phyloP scores from a whole-genome alignment of 345 rosid species.

The Barbarea vulgaris region DNA sequence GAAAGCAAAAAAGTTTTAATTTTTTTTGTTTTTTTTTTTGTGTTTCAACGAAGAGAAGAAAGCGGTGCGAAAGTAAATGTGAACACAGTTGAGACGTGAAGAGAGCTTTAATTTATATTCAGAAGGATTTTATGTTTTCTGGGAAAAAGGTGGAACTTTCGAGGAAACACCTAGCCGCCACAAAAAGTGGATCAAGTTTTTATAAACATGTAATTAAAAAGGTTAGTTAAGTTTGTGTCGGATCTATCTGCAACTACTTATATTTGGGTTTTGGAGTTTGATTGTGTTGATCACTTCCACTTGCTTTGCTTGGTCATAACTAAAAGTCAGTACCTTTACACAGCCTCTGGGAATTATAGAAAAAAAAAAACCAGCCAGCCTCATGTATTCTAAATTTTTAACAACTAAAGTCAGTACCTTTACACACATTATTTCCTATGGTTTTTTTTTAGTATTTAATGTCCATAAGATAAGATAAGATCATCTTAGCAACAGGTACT shows the following conservation, averaged over 20 bases:
- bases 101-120: conserved; percentile 9
- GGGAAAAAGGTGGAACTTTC: conserved; percentile 21
- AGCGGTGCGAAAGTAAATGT: conserved; percentile 25
- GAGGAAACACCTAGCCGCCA: conserved; percentile 30
- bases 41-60: conserved; percentile 10
- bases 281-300: background rate
- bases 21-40: background rate
- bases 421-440: background rate
- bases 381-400: background rate
- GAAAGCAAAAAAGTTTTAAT: background rate
- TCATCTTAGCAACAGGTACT: background rate
- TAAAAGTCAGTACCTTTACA: conserved; percentile 11
- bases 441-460: background rate
- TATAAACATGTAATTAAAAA: background rate
- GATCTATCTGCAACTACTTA: conserved; percentile 31
- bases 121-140: conserved; percentile 1
- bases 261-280: conserved; percentile 7
- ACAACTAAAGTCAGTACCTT: background rate
- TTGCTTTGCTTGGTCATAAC: conserved; percentile 22
- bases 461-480: no score
- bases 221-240: conserved; percentile 30
- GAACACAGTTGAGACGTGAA: conserved; percentile 16
- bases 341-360: background rate
- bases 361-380: background rate
- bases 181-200: conserved; percentile 16